Percentiles rank a stretch among this genome's conserved stretches.
Conservation (phyloP, 306 rosid genomes). For the Adenanthera pavonina region DNA sequence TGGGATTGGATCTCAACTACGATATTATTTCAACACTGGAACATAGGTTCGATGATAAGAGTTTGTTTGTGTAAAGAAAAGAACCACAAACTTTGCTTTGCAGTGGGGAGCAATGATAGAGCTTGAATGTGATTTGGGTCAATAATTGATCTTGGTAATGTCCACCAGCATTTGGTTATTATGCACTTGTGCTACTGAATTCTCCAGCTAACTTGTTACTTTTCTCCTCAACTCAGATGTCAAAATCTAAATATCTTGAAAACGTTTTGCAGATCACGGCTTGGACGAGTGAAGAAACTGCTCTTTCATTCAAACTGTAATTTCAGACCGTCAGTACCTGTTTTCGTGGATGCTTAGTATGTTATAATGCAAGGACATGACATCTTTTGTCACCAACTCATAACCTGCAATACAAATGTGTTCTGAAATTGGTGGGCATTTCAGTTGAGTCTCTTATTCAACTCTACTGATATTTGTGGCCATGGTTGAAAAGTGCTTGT, state of each 20-base stretch:
- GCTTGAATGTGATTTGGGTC: background rate
- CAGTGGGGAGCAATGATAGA: background rate
- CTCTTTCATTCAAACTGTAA: background rate
- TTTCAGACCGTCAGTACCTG: background rate
- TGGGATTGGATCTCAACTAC: background rate
- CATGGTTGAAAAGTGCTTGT: background rate
- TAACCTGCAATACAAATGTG: background rate
- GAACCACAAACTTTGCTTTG: background rate
- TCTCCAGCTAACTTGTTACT: background rate
- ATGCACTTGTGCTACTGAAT: background rate
- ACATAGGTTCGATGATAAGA: background rate
- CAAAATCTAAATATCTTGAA: background rate
- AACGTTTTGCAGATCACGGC: conserved; percentile 5
- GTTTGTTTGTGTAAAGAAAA: background rate
- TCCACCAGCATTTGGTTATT: background rate
- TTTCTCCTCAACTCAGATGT: background rate
- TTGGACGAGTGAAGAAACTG: background rate
- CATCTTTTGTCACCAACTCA: background rate
- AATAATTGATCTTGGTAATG: background rate
- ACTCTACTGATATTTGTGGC: background rate
- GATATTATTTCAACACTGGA: background rate
- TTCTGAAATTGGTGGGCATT: background rate
- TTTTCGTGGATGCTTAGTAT: conserved; percentile 2
- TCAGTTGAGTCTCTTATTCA: background rate
- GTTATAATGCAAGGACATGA: background rate